These are phyloP conservation scores for Fusarium tjaetaba DNA, from an alignment of 2,329 filamentous ascomycete species.

Conservation along the genomic window DNA sequence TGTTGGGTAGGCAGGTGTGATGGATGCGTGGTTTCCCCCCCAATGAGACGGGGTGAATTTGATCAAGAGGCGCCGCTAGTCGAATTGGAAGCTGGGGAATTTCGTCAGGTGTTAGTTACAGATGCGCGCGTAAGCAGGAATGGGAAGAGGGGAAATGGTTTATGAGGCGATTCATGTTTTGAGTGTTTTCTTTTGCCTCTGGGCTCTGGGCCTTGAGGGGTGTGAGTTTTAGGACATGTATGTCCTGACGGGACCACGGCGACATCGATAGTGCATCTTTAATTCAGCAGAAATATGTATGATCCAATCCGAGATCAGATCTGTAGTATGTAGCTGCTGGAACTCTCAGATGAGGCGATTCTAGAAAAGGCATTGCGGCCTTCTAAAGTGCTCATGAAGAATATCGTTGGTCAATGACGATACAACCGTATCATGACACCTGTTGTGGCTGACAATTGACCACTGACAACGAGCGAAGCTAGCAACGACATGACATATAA, in stretches of 20 bases:
- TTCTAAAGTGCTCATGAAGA: neutral
- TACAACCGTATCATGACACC: slow-evolving; percentile 15
- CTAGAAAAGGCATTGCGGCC: neutral
- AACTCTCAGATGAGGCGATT: neutral
- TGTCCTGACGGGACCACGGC: neutral
- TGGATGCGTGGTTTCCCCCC: slow-evolving; percentile 32
- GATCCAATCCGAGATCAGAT: neutral
- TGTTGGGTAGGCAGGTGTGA: neutral
- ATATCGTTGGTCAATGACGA: slow-evolving; percentile 38
- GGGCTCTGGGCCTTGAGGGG: neutral
- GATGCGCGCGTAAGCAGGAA: slow-evolving; percentile 14
- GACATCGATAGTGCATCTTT: neutral
- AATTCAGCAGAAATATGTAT: neutral
- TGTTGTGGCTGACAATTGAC: slow-evolving; percentile 31
- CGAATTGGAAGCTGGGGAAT: slow-evolving; percentile 38
- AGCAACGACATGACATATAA: slow-evolving; percentile 6
- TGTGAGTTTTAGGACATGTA: neutral
- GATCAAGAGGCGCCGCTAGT: slow-evolving; percentile 41
- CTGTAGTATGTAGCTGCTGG: neutral
- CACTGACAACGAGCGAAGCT: slow-evolving; percentile 18
- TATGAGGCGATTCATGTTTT: slow-evolving; percentile 26
- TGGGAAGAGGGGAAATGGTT: slow-evolving; percentile 16
- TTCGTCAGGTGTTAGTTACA: slow-evolving; percentile 24
- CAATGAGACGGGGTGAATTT: slow-evolving; percentile 44
- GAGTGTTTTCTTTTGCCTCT: slow-evolving; percentile 9